A percentile compares a stretch with the other conserved stretches of the same genome.
Evolutionary conservation across 75 land plant species (phyloP).

Genomic region (Chamaecyparis obtusa): DNA sequence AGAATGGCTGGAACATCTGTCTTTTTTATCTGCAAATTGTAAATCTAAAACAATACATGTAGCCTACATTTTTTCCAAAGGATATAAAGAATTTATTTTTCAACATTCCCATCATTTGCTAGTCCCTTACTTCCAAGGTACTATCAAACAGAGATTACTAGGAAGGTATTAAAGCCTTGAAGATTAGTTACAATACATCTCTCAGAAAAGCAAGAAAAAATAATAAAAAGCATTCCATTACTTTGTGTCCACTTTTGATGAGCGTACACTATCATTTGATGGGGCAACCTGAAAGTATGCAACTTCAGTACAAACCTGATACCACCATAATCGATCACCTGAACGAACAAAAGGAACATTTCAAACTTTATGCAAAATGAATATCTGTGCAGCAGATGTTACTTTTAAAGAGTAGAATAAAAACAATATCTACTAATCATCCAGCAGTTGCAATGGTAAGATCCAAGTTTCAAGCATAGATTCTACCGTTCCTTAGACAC

Average conservation of each 20-base stretch:
- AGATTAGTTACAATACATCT: not conserved
- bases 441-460: not conserved
- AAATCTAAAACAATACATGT: not conserved
- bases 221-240: not conserved
- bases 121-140: not conserved
- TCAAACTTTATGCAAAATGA: not conserved
- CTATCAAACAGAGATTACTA: not conserved
- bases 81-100: not conserved
- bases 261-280: slow-evolving; percentile 81
- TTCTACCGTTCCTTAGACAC: not conserved
- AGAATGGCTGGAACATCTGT: not conserved
- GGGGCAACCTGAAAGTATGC: slow-evolving; percentile 99
- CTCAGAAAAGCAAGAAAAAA: not conserved
- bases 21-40: not conserved
- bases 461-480: not conserved
- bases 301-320: slow-evolving; percentile 98
- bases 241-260: slow-evolving; percentile 73
- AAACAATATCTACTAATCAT: not conserved
- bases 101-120: not conserved
- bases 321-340: slow-evolving; percentile 95
- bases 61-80: not conserved
- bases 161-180: not conserved
- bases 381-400: not conserved
- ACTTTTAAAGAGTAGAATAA: not conserved
- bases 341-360: not conserved